These are phyloP conservation scores for Plasmodium falciparum DNA, from an alignment of 169 alveolate species.

Conservation along the genomic window DNA sequence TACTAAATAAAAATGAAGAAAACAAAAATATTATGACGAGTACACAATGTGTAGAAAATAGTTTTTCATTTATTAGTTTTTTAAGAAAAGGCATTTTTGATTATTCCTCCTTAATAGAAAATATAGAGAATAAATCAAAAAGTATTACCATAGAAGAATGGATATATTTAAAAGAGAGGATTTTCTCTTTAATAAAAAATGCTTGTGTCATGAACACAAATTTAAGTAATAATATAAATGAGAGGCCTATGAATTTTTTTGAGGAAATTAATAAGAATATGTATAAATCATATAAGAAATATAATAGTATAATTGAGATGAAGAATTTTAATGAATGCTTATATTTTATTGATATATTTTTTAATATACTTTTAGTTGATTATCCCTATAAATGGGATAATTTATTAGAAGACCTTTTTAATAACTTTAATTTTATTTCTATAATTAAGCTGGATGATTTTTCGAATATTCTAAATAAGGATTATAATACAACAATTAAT, in stretches of 20 bases:
- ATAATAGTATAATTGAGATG: conserved; percentile 66
- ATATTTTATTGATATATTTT: conserved; percentile 72
- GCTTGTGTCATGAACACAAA: conserved; percentile 48
- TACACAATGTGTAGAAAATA: neutral
- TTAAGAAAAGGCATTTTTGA: conserved; percentile 53
- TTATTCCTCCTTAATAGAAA: conserved; percentile 29
- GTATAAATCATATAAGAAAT: conserved; percentile 65
- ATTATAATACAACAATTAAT: conserved; percentile 41
- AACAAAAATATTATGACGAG: neutral
- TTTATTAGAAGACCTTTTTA: conserved; percentile 33
- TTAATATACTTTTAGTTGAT: conserved; percentile 43
- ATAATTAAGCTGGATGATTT: conserved; percentile 24
- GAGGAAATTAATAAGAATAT: conserved; percentile 40
- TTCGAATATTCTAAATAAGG: conserved; percentile 19
- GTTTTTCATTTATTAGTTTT: conserved; percentile 20
- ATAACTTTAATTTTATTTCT: conserved; percentile 60
- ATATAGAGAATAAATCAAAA: conserved; percentile 19
- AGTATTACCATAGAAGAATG: conserved; percentile 47
- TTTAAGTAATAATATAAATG: neutral
- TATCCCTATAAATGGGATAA: conserved; percentile 62
- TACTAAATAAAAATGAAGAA: conserved; percentile 4
- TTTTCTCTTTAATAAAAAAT: conserved; percentile 48
- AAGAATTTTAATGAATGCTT: conserved; percentile 65
- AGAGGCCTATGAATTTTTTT: neutral
- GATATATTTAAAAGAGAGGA: conserved; percentile 53